Conservation (phyloP, 2,329 filamentous ascomycete species). For the Leptographium procerum region DNA sequence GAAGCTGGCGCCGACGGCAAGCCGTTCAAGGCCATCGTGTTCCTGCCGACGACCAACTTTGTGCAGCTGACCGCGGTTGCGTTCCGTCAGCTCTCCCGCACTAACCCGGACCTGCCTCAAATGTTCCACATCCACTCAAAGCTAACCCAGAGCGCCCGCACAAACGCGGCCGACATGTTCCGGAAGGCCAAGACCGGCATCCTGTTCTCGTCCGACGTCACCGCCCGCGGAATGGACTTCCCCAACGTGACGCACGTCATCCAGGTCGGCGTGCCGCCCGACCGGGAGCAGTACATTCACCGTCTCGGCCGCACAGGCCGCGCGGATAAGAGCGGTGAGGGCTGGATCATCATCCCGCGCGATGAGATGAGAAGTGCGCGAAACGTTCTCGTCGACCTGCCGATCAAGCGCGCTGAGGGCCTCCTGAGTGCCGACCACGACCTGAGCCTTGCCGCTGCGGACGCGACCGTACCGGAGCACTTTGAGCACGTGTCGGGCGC, state of each 20-base stretch:
- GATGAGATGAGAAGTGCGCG: constrained; percentile 39
- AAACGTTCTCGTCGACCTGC: constrained; percentile 43
- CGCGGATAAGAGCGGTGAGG: constrained; percentile 61
- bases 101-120: constrained; percentile 27
- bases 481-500: constrained; percentile 33
- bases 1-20: constrained; percentile 26
- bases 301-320: constrained; percentile 59
- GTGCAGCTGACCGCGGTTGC: constrained; percentile 53
- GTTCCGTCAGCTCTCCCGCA: constrained; percentile 36
- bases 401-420: constrained; percentile 42
- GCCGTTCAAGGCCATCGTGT: constrained; percentile 94
- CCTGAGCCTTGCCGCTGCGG: constrained; percentile 33
- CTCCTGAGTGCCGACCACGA: constrained; percentile 43
- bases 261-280: constrained; percentile 41
- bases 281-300: constrained; percentile 49
- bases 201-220: constrained; percentile 69
- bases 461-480: constrained; percentile 28
- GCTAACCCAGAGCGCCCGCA: constrained; percentile 59
- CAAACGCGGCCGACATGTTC: constrained; percentile 61
- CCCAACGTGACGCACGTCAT: constrained; percentile 48
- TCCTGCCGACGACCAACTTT: constrained; percentile 69
- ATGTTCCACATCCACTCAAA: constrained; percentile 64
- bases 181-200: constrained; percentile 49
- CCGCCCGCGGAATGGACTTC: constrained; percentile 66
- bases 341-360: constrained; percentile 53